These are phyloP conservation scores for Corynespora cassiicola DNA, from an alignment of 2,329 filamentous ascomycete species.

Conservation along the genomic window DNA sequence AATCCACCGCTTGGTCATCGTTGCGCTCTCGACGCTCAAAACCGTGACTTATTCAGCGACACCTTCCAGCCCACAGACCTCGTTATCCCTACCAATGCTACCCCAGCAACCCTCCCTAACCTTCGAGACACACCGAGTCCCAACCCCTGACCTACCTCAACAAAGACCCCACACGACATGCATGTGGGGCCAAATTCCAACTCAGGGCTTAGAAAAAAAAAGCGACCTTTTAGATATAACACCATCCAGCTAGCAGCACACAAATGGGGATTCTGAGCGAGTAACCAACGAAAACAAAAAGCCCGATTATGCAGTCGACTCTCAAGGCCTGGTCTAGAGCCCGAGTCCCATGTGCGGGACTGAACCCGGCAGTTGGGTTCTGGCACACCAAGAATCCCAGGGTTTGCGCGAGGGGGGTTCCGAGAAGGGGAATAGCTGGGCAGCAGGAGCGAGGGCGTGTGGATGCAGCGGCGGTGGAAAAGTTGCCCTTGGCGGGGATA, in stretches of 20 bases:
- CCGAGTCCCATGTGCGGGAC: slow-evolving; percentile 3
- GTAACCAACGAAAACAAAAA: slow-evolving; percentile 9
- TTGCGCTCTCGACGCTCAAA: too few relatives aligned
- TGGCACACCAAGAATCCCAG: slow-evolving; percentile 10
- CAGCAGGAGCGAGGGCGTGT: too few relatives aligned
- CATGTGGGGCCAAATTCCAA: slow-evolving; percentile 32
- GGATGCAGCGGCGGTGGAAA: slow-evolving; percentile 47
- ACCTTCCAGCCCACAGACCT: too few relatives aligned
- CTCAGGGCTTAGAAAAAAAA: neutral
- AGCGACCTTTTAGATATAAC: slow-evolving; percentile 14
- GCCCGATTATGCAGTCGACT: slow-evolving; percentile 21
- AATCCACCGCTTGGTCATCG: too few relatives aligned
- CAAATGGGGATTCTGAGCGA: too few relatives aligned
- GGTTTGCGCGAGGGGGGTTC: slow-evolving; percentile 40
- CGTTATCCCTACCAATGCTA: too few relatives aligned
- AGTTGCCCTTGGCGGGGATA: slow-evolving; percentile 79
- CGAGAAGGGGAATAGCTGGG: slow-evolving; percentile 47
- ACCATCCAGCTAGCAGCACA: too few relatives aligned
- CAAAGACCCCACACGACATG: slow-evolving; percentile 35
- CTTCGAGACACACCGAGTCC: too few relatives aligned
- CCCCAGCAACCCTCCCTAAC: too few relatives aligned
- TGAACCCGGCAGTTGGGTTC: slow-evolving; percentile 5
- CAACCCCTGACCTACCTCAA: too few relatives aligned
- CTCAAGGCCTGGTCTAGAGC: slow-evolving; percentile 12
- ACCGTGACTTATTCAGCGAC: too few relatives aligned